Base-by-base conservation (phyloP, 495 filamentous ascomycete genomes). In the Aspergillus bridgeri region DNA sequence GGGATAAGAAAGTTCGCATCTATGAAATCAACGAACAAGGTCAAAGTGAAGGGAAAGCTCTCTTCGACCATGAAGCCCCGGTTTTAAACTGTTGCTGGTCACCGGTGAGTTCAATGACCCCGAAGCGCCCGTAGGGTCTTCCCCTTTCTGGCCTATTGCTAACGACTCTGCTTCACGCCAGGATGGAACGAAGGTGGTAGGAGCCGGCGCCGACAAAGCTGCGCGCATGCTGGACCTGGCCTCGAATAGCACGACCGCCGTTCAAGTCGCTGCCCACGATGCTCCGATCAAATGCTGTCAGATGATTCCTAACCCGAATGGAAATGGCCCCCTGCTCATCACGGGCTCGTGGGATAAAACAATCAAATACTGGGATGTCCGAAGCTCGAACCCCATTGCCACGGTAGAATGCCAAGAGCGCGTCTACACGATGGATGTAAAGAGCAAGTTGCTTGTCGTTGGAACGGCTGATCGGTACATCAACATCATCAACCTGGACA, bases 331-430 rank as follows among this genome's bases (percentile, higher is more conserved):
- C 77, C 61, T 94, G 68, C 79, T 96, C 27, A 86, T 92, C 22
- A 94, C 93, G 2, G 93, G 93, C 38, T 92, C 89, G 3, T 98
- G 93, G 93, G 93, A 98, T 75, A 95, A 94, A 78, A 94, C 86
- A 2, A 76, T 98, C 71, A 96, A 94, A 70, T 96, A 93, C 75
- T 98, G 93, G 93, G 93, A 98, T 69, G 70, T 96, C 49, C 86
- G 91, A 18, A 78, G 82, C 59, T 71, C 76, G 38, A 78, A 70
- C 13, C 83, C 90, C 11, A 83, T 88, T 49, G 89, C 81, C 6
- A 75, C 75, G 7, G 61, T 96, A 3, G 73, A 82, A 20, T 86
- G 86, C 59, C 86, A 87, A 58, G 91, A 97, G 62, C 85, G 92
- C 50, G 81, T 96, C 47, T 97, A 96, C 77, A 83, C 85, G 27